Evolutionary conservation across 768 basidiomycete species (phyloP).

Genomic region (Collybia sordida): DNA sequence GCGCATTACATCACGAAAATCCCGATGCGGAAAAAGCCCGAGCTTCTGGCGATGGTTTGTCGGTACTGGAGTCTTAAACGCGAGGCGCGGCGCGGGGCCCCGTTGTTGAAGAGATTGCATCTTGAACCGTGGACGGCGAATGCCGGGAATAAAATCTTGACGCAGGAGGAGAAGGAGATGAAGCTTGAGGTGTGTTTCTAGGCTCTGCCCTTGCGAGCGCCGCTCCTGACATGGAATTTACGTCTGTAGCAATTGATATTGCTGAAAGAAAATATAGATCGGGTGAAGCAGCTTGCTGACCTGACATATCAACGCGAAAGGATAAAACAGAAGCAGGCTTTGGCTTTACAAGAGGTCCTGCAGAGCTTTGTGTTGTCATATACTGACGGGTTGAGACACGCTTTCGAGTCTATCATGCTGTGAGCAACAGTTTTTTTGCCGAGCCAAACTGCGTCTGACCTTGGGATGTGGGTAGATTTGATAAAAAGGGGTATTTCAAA

Average conservation of each 20-base stretch:
- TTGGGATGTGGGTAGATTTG: slow-evolving; percentile 50
- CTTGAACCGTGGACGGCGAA: slow-evolving; percentile 97
- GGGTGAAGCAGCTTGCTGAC: slow-evolving; percentile 64
- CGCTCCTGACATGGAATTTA: too few species aligned
- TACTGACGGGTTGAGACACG: slow-evolving; percentile 60
- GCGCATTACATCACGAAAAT: slow-evolving; percentile 71
- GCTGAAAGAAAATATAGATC: slow-evolving; percentile 75
- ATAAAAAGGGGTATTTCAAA: slow-evolving; percentile 74
- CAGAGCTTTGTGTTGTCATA: slow-evolving; percentile 59
- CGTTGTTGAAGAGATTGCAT: slow-evolving; percentile 88
- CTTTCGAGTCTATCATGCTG: slow-evolving; percentile 72
- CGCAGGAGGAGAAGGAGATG: slow-evolving; percentile 78
- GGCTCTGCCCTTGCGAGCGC: too few species aligned
- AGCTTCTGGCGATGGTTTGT: slow-evolving; percentile 77
- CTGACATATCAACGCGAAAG: slow-evolving; percentile 76
- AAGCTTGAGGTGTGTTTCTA: slow-evolving; percentile 74
- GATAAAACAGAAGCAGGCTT: slow-evolving; percentile 72
- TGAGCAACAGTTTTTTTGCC: slow-evolving; percentile 32
- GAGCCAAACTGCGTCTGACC: slow-evolving; percentile 4
- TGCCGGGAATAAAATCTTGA: slow-evolving; percentile 58
- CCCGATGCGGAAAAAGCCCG: slow-evolving; percentile 68
- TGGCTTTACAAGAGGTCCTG: slow-evolving; percentile 66
- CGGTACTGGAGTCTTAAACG: slow-evolving; percentile 98
- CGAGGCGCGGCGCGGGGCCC: slow-evolving; percentile 90
- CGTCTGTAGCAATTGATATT: slow-evolving; percentile 49